phyloP scores from a whole-genome alignment of 2,329 filamentous ascomycete genomes.

The Diaporthe helianthi region DNA sequence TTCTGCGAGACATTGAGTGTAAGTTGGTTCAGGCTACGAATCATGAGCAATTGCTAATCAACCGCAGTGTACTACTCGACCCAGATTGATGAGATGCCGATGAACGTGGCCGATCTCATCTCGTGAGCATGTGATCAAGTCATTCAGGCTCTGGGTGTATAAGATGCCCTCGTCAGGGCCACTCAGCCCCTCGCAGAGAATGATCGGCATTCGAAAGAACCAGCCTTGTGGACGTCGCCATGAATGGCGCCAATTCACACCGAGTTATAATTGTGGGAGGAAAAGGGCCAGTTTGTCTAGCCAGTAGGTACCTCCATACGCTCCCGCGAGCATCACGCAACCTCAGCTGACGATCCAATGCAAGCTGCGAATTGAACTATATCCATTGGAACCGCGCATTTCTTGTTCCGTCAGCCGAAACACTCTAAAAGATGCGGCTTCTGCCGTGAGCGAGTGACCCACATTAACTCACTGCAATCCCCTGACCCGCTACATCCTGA shows the following conservation, averaged over 20 bases:
- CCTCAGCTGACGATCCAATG: slow-evolving; percentile 1
- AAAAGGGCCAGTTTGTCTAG: slow-evolving; percentile 30
- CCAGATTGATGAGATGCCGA: slow-evolving; percentile 99
- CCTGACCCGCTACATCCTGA: neutral
- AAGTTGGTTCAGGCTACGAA: neutral
- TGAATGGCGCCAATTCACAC: slow-evolving; percentile 14
- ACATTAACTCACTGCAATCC: neutral
- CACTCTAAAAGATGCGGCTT: neutral
- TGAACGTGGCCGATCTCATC: slow-evolving; percentile 84
- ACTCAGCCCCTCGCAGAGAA: neutral
- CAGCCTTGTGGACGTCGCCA: neutral
- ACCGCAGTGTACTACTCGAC: slow-evolving; percentile 89
- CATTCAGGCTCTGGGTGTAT: neutral
- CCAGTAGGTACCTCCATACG: slow-evolving; percentile 22
- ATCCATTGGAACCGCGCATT: neutral
- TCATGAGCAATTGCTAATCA: slow-evolving; percentile 18
- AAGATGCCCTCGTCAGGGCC: neutral
- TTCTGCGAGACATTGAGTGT: slow-evolving; percentile 99
- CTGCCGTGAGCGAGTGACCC: neutral
- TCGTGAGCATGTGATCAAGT: slow-evolving; percentile 49
- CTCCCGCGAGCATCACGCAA: neutral
- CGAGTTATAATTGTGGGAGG: slow-evolving; percentile 32
- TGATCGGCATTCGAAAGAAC: neutral
- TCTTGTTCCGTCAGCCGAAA: neutral
- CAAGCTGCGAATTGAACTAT: neutral